Evolutionary conservation across 352 stramenopile genomes (phyloP), one percentile per base, ranked within the genome.

Genomic region (Pythium brachiatum): DNA sequence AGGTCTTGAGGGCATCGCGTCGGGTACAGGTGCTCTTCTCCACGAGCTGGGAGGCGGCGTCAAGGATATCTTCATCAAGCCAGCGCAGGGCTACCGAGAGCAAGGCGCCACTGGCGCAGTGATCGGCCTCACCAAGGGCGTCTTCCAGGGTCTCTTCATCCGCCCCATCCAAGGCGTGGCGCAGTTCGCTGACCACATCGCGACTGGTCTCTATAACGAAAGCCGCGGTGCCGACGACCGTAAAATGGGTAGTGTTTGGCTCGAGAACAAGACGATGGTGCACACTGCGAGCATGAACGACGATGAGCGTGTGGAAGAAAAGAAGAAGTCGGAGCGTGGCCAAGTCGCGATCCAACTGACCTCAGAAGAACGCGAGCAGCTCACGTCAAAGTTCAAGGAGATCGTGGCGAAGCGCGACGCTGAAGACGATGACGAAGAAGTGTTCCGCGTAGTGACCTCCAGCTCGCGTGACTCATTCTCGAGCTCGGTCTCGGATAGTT

Each of bases 121-220:
- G 1, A 78, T 88, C 21, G 83, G 83, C 0, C 27, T 90, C 1
- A 76, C 70, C 11, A 89, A 88, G 51, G 83, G 81, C 4, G 21
- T 89, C 9, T 70, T 72, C 32, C 46, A 48, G 2, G 72, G 73
- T 5, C 56, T 92, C 3, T 64, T 90, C 34, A 79, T 86, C 29
- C 73, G 69, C 26, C 83, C 81, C 1, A 65, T 90, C 18, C 62
- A 86, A 23, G 83, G 83, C 3, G 81, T 73, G 0, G 76, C 76
- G 1, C 60, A 89, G 12, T 86, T 92, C 65, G 79, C 81, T 3
- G 79, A 90, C 41, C 79, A 88, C 48, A 60, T 92, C 26, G 81
- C 69, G 7, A 88, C 79, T n/a, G 81, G 83, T 16, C 66, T 70
- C 13, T 81, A 88, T 61, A 92, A 92, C 57, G 67, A 79, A 12